Evolutionary conservation across 2,329 filamentous ascomycete genomes (phyloP), one percentile per base, ranked within the genome.

Genomic region (Exophiala lecanii-corni): DNA sequence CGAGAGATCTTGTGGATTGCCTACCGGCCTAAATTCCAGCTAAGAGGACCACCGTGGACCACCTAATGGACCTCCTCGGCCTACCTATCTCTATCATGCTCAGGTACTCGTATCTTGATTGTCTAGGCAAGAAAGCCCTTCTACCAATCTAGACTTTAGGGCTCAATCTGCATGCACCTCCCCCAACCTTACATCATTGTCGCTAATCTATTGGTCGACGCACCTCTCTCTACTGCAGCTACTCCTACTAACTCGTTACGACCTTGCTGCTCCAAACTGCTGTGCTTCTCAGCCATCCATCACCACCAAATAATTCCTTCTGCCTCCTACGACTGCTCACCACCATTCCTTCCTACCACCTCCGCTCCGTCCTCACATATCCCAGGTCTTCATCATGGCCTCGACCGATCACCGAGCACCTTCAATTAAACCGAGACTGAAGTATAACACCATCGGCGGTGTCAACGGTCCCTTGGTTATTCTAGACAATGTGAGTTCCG

Each of bases 381-480:
- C 23, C 6, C 28, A 40, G 42, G 39, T 45, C 38, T 39, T 43
- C 45, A 42, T 26, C 42, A 55, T 55, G 53, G 53, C 53, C 54
- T 65, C 64, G 35, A 59, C 67, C 36, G 56, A 66, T 53, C 69
- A 71, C 50, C 65, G 69, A 57, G 71, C 73, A 69, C 63, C 62
- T 54, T 63, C 64, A 58, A 69, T 86, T 64, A 77, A 81, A 63
- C 82, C 82, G 57, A 74, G 82, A 64, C 77, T 97, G 70, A 82
- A 85, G 62, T 98, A 98, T 81, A 98, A 98, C 75, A 98, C 92
- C 59, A 89, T 98, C 64, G 87, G 89, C 63, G 91, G 91, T 74
- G 84, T 98, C 70, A 98, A 98, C 73, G 92, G 92, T 47, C 92
- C 92, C 60, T 79, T 98, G 69, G 92, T 98, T 64, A 91, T 98